phyloP scores from a whole-genome alignment of 352 stramenopile species.

The Globisporangium sylvaticum region DNA sequence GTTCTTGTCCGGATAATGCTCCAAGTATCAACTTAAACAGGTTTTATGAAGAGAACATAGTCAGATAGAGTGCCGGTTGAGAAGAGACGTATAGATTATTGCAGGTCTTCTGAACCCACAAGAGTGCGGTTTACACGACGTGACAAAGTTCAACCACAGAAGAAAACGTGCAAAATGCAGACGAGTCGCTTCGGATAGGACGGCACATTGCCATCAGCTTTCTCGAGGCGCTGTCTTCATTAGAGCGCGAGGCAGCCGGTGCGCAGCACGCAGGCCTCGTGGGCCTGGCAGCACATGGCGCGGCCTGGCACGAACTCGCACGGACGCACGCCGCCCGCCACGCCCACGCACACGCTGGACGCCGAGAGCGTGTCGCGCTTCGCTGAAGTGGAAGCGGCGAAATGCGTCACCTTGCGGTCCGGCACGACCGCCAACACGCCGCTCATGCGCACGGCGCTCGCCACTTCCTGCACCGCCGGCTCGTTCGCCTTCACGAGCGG shows the following conservation, averaged over 20 bases:
- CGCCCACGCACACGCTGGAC: slow-evolving; percentile 32
- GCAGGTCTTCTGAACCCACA: background rate
- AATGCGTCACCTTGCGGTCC: slow-evolving; percentile 55
- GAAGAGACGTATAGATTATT: background rate
- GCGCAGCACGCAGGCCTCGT: slow-evolving; percentile 68
- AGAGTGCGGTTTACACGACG: background rate
- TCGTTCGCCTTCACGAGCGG: slow-evolving; percentile 35
- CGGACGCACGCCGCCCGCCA: slow-evolving; percentile 34
- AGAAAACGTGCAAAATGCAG: background rate
- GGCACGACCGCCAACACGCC: slow-evolving; percentile 36
- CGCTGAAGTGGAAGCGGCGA: slow-evolving; percentile 18
- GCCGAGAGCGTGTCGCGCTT: slow-evolving; percentile 27
- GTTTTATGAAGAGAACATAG: background rate
- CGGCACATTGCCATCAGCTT: background rate
- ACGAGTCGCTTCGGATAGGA: background rate
- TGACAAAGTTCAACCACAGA: background rate
- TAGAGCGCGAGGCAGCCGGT: slow-evolving; percentile 39
- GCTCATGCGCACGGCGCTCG: slow-evolving; percentile 28
- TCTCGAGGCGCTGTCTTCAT: slow-evolving; percentile 14
- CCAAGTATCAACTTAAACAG: background rate
- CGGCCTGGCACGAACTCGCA: slow-evolving; percentile 62
- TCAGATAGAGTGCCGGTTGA: background rate
- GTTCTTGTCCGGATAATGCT: background rate
- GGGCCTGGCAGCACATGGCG: slow-evolving; percentile 68
- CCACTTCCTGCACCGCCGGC: slow-evolving; percentile 9